These are phyloP conservation scores for Neurospora pannonica DNA, from an alignment of 495 filamentous ascomycete genomes.

Conservation along the genomic window DNA sequence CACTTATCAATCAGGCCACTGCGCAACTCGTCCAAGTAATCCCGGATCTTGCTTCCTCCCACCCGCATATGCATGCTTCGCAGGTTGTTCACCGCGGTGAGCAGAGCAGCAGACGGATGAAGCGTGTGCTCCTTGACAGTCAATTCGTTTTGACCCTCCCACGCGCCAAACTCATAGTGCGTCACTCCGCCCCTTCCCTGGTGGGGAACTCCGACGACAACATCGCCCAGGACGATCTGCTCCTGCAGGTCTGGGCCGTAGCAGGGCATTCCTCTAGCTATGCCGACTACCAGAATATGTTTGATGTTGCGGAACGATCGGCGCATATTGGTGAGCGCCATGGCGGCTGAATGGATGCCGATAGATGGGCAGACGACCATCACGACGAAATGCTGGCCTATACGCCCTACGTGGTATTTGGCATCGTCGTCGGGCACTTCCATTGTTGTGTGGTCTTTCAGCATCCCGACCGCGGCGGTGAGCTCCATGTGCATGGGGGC, in stretches of 20 bases:
- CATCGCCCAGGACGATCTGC: constrained; percentile 25
- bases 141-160: neutral
- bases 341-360: constrained; percentile 13
- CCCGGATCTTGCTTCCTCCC: constrained; percentile 11
- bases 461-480: constrained; percentile 34
- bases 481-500: constrained; percentile 35
- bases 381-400: neutral
- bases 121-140: constrained; percentile 2
- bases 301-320: constrained; percentile 32
- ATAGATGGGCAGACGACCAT: neutral
- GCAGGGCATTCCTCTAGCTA: constrained; percentile 29
- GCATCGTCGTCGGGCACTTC: constrained; percentile 1
- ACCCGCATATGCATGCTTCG: constrained; percentile 5
- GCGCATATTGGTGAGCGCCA: constrained; percentile 24
- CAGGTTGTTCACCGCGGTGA: constrained; percentile 12
- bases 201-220: constrained; percentile 15
- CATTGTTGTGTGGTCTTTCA: constrained; percentile 27
- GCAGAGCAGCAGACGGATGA: constrained; percentile 18
- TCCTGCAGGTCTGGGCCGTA: constrained; percentile 11
- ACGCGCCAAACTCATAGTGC: constrained; percentile 20
- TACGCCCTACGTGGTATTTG: neutral
- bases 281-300: constrained; percentile 40
- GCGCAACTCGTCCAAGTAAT: constrained; percentile 6
- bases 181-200: constrained; percentile 13
- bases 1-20: neutral